Base-by-base conservation (phyloP, 768 basidiomycete species). In the Termitomyces eurrhizus region DNA sequence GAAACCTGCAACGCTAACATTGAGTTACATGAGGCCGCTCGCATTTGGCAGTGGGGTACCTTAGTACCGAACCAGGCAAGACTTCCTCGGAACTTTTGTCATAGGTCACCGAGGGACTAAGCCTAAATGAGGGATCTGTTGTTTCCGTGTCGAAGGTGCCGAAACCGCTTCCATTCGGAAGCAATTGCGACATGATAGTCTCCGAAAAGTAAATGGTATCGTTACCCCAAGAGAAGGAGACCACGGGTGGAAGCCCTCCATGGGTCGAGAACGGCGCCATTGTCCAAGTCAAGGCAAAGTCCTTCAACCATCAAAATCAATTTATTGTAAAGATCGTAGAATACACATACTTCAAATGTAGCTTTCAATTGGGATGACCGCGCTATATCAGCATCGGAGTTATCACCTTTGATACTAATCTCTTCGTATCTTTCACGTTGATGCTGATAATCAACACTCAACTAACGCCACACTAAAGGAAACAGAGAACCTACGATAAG, bases 171-270 rank as follows among this genome's bases (percentile, higher is more conserved):
- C 78, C 78, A 57, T 66, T 63, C 7, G 71, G 66, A 7, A 72
- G 57, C 7, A 78, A 66, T 56, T 78, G 77, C 3, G 72, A 70
- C 8, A 64, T 60, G 11, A 62, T 68, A 4, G 73, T 70, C 65
- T 78, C 77, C 0, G 77, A 66, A 59, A 78, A 77, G 56, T 75
- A 78, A 8, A 80, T 68, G 0, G 61, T 65, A 32, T 76, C 74
- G n/a, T 69, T 62, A 9, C 68, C 59, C 71, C 70, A 77, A 8
- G 37, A 42, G 45, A 77, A 71, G 0, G 71, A 72, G n/a, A 75
- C 68, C 3, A 68, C 68, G 8, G 75, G 62, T 14, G 76, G 77
- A 24, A 75, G 63, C 3, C 69, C 68, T 35, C 73, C 73, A 45
- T 74, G 72, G 9, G 64, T 65, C 0, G 75, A 74, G 59, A 75